Conservation (phyloP, 2,329 filamentous ascomycete genomes). For the Lachnellula suecica region DNA sequence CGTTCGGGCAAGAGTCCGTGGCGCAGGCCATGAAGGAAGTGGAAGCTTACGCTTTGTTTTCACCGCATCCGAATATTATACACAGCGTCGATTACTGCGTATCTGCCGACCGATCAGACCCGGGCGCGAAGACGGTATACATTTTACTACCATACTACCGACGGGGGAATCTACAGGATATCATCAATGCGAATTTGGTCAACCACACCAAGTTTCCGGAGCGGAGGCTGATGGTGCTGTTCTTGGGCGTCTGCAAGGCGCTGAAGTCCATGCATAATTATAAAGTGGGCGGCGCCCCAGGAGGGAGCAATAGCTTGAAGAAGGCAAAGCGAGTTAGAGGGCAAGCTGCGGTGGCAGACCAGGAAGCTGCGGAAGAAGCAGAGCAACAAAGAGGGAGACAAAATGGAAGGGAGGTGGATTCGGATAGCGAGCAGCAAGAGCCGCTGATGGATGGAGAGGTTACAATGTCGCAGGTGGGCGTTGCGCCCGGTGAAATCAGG, state of each 20-base stretch:
- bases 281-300: conserved; percentile 60
- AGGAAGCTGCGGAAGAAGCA: conserved; percentile 38
- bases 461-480: conserved; percentile 63
- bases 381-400: conserved; percentile 40
- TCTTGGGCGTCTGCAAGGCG: conserved; percentile 87
- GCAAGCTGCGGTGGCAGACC: conserved; percentile 38
- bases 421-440: conserved; percentile 73
- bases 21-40: conserved; percentile 95
- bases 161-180: conserved; percentile 92
- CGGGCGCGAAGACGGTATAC: conserved; percentile 88
- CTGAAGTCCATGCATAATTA: conserved; percentile 92
- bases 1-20: conserved; percentile 95
- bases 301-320: conserved; percentile 46
- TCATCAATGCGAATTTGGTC: conserved; percentile 97
- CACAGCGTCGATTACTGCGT: conserved; percentile 81
- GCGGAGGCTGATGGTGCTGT: conserved; percentile 81
- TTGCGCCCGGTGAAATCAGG: conserved; percentile 65
- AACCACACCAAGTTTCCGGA: conserved; percentile 92
- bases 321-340: conserved; percentile 42
- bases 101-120: conserved; percentile 66
- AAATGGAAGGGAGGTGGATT: conserved; percentile 46
- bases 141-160: conserved; percentile 95
- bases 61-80: conserved; percentile 81
- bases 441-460: conserved; percentile 82
- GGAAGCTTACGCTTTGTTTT: conserved; percentile 91